These are phyloP conservation scores for Annona squamosa DNA, from an alignment of 164 flowering plant genomes.

Conservation along the genomic window DNA sequence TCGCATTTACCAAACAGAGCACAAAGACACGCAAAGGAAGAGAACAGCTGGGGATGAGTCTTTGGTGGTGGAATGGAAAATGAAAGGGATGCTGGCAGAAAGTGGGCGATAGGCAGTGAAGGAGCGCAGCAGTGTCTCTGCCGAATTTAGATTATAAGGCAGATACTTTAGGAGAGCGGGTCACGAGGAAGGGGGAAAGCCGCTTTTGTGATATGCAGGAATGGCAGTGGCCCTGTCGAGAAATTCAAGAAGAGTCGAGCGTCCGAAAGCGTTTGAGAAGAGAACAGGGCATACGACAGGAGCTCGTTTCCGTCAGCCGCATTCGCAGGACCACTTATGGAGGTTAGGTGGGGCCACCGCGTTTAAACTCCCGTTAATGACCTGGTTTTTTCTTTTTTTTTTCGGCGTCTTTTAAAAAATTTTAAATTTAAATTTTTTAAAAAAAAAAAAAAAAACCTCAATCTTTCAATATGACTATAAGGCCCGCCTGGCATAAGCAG, in stretches of 20 bases:
- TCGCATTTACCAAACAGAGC: not conserved
- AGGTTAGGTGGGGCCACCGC: no score
- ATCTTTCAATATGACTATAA: no score
- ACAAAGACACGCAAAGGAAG: not conserved
- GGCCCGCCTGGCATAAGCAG: no score
- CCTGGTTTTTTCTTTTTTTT: no score
- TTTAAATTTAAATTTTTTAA: no score
- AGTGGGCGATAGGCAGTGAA: constrained; percentile 9
- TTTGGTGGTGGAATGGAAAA: constrained; percentile 9
- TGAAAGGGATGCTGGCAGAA: constrained; percentile 12
- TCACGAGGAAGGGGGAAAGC: not conserved
- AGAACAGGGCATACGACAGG: constrained; percentile 42
- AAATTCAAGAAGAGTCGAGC: constrained; percentile 8
- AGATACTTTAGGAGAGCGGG: not conserved
- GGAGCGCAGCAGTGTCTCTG: not conserved
- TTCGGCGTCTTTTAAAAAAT: no score
- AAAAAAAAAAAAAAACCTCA: no score
- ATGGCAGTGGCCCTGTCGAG: not conserved
- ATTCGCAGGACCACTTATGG: constrained; percentile 20
- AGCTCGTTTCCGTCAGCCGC: constrained; percentile 14
- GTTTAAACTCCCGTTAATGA: no score
- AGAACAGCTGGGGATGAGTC: constrained; percentile 4
- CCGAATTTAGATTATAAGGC: not conserved
- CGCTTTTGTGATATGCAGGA: not conserved
- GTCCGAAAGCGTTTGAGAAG: constrained; percentile 19